phyloP scores from a whole-genome alignment of 352 stramenopile genomes.

The Phytophthora fragariaefolia region DNA sequence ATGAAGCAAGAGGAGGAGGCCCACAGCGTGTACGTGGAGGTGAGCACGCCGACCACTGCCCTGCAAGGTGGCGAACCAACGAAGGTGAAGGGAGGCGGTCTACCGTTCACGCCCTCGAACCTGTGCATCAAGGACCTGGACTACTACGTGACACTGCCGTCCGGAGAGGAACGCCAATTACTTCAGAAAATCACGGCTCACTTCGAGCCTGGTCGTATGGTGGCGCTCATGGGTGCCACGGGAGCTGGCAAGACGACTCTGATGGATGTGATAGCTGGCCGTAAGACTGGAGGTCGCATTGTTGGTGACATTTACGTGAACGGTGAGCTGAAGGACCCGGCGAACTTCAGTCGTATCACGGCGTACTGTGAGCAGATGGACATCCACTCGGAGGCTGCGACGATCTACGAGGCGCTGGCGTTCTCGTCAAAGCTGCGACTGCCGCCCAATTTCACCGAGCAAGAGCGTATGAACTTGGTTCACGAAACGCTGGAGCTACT shows the following conservation, averaged over 20 bases:
- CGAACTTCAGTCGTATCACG: constrained; percentile 73
- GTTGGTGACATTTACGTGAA: constrained; percentile 90
- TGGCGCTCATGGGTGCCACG: constrained; percentile 72
- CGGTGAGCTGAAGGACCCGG: constrained; percentile 82
- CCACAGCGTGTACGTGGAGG: constrained; percentile 41
- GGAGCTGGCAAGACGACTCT: constrained; percentile 72
- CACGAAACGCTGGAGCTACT: constrained; percentile 63
- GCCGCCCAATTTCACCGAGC: constrained; percentile 46
- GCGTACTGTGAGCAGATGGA: constrained; percentile 89
- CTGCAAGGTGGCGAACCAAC: neutral
- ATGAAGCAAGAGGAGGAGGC: constrained; percentile 30
- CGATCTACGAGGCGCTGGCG: constrained; percentile 89
- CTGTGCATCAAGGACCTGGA: constrained; percentile 58
- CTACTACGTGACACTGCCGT: constrained; percentile 67
- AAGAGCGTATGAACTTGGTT: constrained; percentile 59
- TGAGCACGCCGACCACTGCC: constrained; percentile 27
- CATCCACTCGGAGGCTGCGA: constrained; percentile 82
- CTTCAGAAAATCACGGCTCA: constrained; percentile 52
- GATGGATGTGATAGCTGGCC: constrained; percentile 66
- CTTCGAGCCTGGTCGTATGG: constrained; percentile 62
- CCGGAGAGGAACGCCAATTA: constrained; percentile 61
- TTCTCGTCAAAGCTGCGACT: constrained; percentile 92
- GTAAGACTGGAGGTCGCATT: constrained; percentile 68
- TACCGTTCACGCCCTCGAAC: constrained; percentile 52
- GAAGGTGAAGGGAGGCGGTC: constrained; percentile 25